Percentiles rank a stretch among this genome's conserved stretches.
Conservation (phyloP, 2,329 filamentous ascomycete genomes). For the Colletotrichum scovillei region DNA sequence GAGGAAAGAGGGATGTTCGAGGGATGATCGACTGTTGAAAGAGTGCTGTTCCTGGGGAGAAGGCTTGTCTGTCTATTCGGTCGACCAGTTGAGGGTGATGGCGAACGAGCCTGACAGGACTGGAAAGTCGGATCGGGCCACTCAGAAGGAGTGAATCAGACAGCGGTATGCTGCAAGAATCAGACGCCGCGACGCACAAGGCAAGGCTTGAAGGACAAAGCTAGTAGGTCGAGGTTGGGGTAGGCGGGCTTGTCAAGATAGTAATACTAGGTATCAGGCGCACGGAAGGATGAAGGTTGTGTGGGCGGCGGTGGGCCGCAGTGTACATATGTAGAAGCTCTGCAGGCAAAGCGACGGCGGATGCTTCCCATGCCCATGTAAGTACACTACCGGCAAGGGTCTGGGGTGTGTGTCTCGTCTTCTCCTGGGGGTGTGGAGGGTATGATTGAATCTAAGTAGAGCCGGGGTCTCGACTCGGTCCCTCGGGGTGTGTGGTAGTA, state of each 20-base stretch:
- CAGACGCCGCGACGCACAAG: conserved; percentile 37
- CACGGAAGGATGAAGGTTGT: conserved; percentile 24
- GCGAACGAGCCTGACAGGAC: conserved; percentile 15
- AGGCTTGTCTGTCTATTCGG: conserved; percentile 18
- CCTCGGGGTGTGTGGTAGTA: conserved; percentile 26
- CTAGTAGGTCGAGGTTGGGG: conserved; percentile 29
- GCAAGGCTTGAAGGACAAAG: conserved; percentile 30
- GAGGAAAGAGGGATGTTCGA: conserved; percentile 22
- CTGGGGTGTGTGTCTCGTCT: conserved; percentile 28
- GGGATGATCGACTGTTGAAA: not conserved
- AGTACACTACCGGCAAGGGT: conserved; percentile 38
- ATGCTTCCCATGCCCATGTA: conserved; percentile 24
- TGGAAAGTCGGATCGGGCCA: conserved; percentile 30
- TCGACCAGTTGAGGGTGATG: conserved; percentile 26
- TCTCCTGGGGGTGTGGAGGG: conserved; percentile 33
- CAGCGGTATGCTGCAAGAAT: conserved; percentile 35
- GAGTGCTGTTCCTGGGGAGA: not conserved
- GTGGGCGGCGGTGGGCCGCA: conserved; percentile 31
- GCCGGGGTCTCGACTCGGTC: conserved; percentile 28
- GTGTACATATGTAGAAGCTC: conserved; percentile 35
- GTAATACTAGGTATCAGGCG: conserved; percentile 28
- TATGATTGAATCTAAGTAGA: conserved; percentile 34
- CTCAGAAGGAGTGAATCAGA: conserved; percentile 24
- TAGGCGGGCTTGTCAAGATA: conserved; percentile 34
- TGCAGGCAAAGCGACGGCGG: conserved; percentile 25